A percentile compares a stretch with the other conserved stretches of the same genome.
Conservation (phyloP, 225 moss, liverwort and hornwort genomes). For the Polytrichum formosum region DNA sequence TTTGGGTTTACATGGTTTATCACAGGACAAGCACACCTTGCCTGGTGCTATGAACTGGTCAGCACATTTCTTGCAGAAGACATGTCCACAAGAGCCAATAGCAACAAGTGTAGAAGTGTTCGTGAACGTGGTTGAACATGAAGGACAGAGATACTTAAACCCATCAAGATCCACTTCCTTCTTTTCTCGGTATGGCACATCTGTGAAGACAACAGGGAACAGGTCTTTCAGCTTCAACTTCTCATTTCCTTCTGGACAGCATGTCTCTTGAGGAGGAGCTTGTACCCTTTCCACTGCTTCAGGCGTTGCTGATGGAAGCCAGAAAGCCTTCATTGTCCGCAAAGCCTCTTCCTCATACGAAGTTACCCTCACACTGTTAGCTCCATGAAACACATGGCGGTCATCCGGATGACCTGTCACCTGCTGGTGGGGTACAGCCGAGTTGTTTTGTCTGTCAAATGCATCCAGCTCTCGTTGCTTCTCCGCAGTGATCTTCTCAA, state of each 20-base stretch:
- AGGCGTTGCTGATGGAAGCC: slow-evolving; percentile 90
- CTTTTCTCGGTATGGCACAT: slow-evolving; percentile 70
- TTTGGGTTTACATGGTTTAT: slow-evolving; percentile 70
- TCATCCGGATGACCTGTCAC: slow-evolving; percentile 38
- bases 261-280: slow-evolving; percentile 62
- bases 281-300: slow-evolving; percentile 73
- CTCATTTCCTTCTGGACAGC: slow-evolving; percentile 92
- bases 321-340: slow-evolving; percentile 94
- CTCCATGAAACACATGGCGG: slow-evolving; percentile 66
- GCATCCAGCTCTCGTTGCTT: slow-evolving; percentile 73
- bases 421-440: slow-evolving; percentile 72
- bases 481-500: slow-evolving; percentile 52
- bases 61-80: slow-evolving; percentile 82
- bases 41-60: slow-evolving; percentile 80
- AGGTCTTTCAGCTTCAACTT: slow-evolving; percentile 84
- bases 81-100: slow-evolving; percentile 76
- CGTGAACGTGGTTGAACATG: slow-evolving; percentile 90
- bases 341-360: slow-evolving; percentile 94
- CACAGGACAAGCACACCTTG: slow-evolving; percentile 72
- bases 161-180: slow-evolving; percentile 57
- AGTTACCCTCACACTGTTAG: slow-evolving; percentile 71
- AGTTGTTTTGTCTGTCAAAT: slow-evolving; percentile 79
- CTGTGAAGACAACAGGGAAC: slow-evolving; percentile 65
- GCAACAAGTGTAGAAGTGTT: slow-evolving; percentile 75
- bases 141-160: slow-evolving; percentile 74